These are phyloP conservation scores for Fusarium nurragi DNA, from an alignment of 2,329 filamentous ascomycete genomes.

Conservation along the genomic window DNA sequence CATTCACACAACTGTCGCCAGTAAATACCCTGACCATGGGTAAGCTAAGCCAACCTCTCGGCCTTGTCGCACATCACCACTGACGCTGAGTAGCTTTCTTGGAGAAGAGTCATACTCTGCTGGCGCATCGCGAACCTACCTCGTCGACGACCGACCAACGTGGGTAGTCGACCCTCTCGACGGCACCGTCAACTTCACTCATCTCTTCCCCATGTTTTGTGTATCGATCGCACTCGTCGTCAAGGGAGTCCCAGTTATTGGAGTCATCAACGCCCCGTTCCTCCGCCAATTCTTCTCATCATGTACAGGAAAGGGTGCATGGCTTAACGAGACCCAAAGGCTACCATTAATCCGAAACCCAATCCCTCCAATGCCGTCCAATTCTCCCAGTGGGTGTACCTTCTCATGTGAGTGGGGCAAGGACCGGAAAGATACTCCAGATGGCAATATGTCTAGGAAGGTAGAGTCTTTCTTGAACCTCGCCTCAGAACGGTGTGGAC, in stretches of 20 bases:
- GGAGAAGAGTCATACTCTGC: constrained; percentile 81
- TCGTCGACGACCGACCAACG: constrained; percentile 70
- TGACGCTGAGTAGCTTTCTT: constrained; percentile 65
- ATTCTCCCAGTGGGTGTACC: constrained; percentile 74
- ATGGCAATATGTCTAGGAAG: constrained; percentile 76
- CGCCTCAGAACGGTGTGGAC: constrained; percentile 71
- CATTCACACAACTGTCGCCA: constrained; percentile 67
- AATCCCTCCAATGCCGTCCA: constrained; percentile 68
- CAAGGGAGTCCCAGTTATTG: constrained; percentile 68
- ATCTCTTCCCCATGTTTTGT: constrained; percentile 84
- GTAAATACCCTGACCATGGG: constrained; percentile 73
- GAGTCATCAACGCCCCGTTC: constrained; percentile 78
- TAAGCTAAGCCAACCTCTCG: constrained; percentile 57
- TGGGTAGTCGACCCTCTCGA: constrained; percentile 83
- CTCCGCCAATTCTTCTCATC: constrained; percentile 75
- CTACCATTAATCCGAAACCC: constrained; percentile 72
- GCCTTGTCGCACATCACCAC: not conserved
- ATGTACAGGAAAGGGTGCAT: constrained; percentile 72
- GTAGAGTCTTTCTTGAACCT: constrained; percentile 80
- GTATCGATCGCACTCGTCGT: constrained; percentile 78
- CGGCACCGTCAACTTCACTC: constrained; percentile 83
- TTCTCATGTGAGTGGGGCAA: constrained; percentile 85
- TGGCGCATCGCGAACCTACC: constrained; percentile 72
- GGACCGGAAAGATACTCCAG: constrained; percentile 71
- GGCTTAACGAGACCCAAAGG: constrained; percentile 70